phyloP scores from a whole-genome alignment of 2,329 filamentous ascomycete species.

The Neobulgaria alba region DNA sequence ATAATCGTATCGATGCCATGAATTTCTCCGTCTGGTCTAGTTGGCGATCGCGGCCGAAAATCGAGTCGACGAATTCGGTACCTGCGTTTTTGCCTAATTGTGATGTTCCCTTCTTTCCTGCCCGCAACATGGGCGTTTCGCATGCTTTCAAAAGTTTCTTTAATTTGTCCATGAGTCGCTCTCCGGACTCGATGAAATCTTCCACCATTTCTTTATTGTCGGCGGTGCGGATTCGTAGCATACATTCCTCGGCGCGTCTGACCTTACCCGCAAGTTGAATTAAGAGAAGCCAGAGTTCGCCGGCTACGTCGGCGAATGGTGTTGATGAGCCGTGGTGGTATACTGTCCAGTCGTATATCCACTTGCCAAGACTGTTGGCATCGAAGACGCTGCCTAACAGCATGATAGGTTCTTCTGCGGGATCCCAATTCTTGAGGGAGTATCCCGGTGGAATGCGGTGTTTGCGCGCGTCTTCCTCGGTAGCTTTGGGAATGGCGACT shows the following conservation, averaged over 20 bases:
- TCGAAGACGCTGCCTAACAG: conserved; percentile 94
- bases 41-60: conserved; percentile 88
- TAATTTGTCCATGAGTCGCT: conserved; percentile 78
- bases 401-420: conserved; percentile 85
- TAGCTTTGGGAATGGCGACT: conserved; percentile 39
- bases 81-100: conserved; percentile 88
- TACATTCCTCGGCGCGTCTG: conserved; percentile 76
- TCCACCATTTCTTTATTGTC: conserved; percentile 76
- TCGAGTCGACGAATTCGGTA: conserved; percentile 89
- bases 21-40: conserved; percentile 84
- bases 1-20: conserved; percentile 59
- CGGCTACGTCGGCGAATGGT: conserved; percentile 82
- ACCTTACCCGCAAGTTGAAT: conserved; percentile 92
- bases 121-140: conserved; percentile 91
- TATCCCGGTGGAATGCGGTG: conserved; percentile 82
- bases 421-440: conserved; percentile 98
- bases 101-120: conserved; percentile 61
- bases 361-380: conserved; percentile 94
- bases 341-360: conserved; percentile 99
- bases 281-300: conserved; percentile 88
- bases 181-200: conserved; percentile 83
- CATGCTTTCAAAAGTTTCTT: conserved; percentile 82
- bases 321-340: conserved; percentile 76
- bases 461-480: conserved; percentile 49
- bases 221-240: conserved; percentile 59